Conservation (phyloP, 176 grass and related monocot species). For the Phoenix dactylifera region DNA sequence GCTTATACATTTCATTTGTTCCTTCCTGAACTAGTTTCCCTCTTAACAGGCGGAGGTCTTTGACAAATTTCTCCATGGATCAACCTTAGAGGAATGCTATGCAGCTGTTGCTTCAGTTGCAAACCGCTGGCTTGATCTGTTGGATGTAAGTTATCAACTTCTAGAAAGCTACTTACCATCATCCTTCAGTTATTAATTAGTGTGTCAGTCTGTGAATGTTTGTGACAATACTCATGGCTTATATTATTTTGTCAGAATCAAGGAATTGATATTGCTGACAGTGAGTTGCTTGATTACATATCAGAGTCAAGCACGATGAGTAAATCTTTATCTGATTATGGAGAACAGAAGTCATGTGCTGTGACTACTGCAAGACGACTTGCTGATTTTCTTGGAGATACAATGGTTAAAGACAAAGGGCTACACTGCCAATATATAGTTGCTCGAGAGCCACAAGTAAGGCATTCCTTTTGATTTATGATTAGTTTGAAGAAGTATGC, state of each 20-base stretch:
- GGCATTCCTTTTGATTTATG: background rate
- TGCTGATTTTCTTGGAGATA: slow-evolving; percentile 83
- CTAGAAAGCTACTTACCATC: background rate
- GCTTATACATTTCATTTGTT: too few species aligned
- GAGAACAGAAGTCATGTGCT: slow-evolving; percentile 90
- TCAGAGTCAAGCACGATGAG: slow-evolving; percentile 98
- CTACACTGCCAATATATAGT: slow-evolving; percentile 93
- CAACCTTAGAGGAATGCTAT: slow-evolving; percentile 94
- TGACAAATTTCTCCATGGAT: slow-evolving; percentile 96
- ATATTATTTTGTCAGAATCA: slow-evolving; percentile 56
- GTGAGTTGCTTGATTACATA: slow-evolving; percentile 91
- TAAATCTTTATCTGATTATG: slow-evolving; percentile 92
- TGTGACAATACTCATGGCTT: slow-evolving; percentile 14
- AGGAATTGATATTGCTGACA: slow-evolving; percentile 90
- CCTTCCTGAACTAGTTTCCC: slow-evolving; percentile 9
- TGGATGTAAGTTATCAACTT: slow-evolving; percentile 55
- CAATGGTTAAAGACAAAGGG: slow-evolving; percentile 97
- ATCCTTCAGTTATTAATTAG: background rate
- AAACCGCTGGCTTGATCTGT: slow-evolving; percentile 83
- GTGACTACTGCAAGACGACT: slow-evolving; percentile 91
- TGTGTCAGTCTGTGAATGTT: slow-evolving; percentile 11
- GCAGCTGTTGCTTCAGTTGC: slow-evolving; percentile 94
- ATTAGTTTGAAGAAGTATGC: background rate
- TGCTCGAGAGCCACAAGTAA: slow-evolving; percentile 85
- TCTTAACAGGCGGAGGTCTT: slow-evolving; percentile 81